Base-by-base conservation (phyloP, 768 basidiomycete genomes). In the Mycena chlorophos region DNA sequence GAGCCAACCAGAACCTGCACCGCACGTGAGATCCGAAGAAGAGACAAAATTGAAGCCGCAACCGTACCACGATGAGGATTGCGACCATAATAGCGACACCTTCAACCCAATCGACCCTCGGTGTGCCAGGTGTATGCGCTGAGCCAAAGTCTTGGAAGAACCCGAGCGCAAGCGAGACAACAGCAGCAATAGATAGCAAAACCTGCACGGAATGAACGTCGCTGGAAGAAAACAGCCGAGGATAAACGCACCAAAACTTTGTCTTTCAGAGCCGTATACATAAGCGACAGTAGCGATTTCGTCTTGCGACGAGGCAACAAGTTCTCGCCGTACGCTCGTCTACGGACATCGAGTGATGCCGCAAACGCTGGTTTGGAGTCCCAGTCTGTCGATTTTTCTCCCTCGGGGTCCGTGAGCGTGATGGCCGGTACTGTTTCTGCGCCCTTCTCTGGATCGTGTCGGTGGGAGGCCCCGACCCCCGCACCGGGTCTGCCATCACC, bases 51-150 rank as follows among this genome's bases (percentile, higher is more conserved):
- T 27, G 12, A 23, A 5, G 43, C 26, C 8, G 31, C 38, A 22
- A 5, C 74, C 84, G 55, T 72, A 88, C 88, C 23, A 91, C 89
- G 39, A 91, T 89, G 34, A 79, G 63, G 31, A 91, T 82, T 0
- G 89, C 89, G 37, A 88, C 78, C 66, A 91, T 81, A 56, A 91
- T 91, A 0, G 89, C 85, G 12, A 91, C 89, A 52, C 88, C 96
- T 75, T 98, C 96, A 0, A 99, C 94, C 96, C 96, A 98, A 65
- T 98, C 94, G 16, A 98, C 92, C 17, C 86, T 85, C 1, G 94
- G 87, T 40, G 88, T 78, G 39, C 77, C 82, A 31, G 73, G 75
- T 1, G 73, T 59, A 8, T 84, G 76, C 4, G 81, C 80, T 1
- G 84, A 75, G 12, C 95, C 96, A 67, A 98, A 89, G 67, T 94